Conservation (phyloP, 257 asterid species). For the Solanum etuberosum region DNA sequence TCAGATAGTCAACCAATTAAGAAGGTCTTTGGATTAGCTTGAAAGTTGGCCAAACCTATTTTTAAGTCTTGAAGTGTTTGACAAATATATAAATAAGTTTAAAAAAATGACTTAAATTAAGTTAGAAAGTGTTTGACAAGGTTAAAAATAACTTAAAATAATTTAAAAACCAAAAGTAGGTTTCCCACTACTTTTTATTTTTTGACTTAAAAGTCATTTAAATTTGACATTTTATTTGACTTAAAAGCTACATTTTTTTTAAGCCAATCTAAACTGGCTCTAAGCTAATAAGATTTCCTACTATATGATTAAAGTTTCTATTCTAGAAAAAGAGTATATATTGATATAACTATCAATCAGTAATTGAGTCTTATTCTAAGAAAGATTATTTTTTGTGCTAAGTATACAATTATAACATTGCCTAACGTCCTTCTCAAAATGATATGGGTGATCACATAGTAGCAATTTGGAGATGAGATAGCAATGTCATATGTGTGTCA, state of each 20-base stretch:
- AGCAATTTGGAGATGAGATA: neutral
- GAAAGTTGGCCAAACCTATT: neutral
- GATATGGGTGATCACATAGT: neutral
- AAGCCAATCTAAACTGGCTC: neutral
- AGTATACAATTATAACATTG: neutral
- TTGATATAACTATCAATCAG: neutral
- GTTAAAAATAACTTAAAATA: no score
- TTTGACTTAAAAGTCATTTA: no score
- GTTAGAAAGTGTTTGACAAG: no score
- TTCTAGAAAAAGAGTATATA: neutral
- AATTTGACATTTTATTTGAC: neutral
- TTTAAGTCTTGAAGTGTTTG: no score
- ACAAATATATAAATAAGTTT: no score
- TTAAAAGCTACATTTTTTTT: no score
- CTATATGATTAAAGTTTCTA: neutral
- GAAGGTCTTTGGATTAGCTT: accelerated
- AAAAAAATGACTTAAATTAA: no score
- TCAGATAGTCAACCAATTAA: neutral
- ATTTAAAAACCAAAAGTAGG: no score
- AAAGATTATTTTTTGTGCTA: neutral
- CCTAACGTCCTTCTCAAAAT: neutral
- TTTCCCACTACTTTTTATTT: no score
- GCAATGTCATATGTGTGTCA: neutral
- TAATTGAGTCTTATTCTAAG: neutral
- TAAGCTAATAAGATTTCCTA: neutral